Base-by-base conservation (phyloP, 345 rosid genomes). In the Salix dunnii region DNA sequence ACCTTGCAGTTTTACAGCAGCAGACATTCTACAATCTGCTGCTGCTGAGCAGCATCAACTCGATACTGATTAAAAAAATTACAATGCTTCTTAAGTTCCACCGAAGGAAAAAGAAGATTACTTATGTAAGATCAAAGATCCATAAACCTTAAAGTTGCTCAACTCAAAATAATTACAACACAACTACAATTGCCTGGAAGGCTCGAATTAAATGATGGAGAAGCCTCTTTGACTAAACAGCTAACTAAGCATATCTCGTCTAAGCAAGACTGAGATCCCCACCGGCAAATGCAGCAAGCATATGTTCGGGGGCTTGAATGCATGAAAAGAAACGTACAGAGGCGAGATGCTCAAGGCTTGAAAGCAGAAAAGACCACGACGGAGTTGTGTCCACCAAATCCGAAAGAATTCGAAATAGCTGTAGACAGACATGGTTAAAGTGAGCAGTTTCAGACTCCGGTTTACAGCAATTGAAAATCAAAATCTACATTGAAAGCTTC, bases 361-460 rank as follows among this genome's bases (percentile, higher is more conserved):
- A 89, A 96, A 27, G 97, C 86, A 60, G 98, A 91, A 79, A 96
- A 96, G 3, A 91, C 93, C 36, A 92, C 99, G 0, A 96, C 99
- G 0, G 99, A 92, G 91, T 96, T 96, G 86, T 96, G 99, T 84
- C 99, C 99, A 70, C 98, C 98, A 6, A 96, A 96, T 46, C 99
- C 98, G 1, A 94, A 96, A 2, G 99, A 96, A 84, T 96, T 94
- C 58, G 98, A 94, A 73, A 96, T 96, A 73, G 90, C 98, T 96
- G 91, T 72, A 86, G 74, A 81, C 68, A 73, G 16, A 74, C 7
- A 76, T 18, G 71, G 17, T 1, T 55, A 25, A 0, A 62, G 76
- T 27, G 12, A 27, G 25, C n/a, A 64, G 62, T 23, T 58, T 35
- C 30, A 5, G 78, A 67, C 68, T 68, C 21, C 33, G 35, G n/a